These are phyloP conservation scores for Pythium aphanidermatum DNA, from an alignment of 352 stramenopile genomes.

Conservation along the genomic window DNA sequence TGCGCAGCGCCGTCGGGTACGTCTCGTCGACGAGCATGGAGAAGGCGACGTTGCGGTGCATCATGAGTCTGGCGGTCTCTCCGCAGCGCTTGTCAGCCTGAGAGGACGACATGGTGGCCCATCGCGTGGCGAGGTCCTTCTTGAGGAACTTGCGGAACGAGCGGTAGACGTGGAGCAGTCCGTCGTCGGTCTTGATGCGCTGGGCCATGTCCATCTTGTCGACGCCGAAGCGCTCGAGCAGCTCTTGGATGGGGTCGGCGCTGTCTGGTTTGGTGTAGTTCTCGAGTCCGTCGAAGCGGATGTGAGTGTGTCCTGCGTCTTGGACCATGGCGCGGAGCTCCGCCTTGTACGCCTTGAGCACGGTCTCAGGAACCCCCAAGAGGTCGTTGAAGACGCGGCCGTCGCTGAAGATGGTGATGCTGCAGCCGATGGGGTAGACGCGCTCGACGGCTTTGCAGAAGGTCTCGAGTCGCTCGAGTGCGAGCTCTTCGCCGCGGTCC, in stretches of 20 bases:
- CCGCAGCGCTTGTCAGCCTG: neutral
- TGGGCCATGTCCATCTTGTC: constrained; percentile 2
- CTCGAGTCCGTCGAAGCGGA: constrained; percentile 5
- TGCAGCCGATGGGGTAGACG: constrained; percentile 1
- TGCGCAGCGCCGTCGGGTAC: constrained; percentile 2
- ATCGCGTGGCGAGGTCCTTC: constrained; percentile 1
- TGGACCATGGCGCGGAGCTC: constrained; percentile 7
- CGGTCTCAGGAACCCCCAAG: neutral
- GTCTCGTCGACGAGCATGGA: constrained; percentile 1
- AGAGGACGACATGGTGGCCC: constrained; percentile 2
- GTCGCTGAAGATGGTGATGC: constrained; percentile 12
- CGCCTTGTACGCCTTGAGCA: constrained; percentile 2
- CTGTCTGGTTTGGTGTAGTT: constrained; percentile 2
- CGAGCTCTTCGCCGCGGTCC: constrained; percentile 12
- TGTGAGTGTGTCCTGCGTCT: constrained; percentile 5
- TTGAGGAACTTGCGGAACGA: constrained; percentile 6
- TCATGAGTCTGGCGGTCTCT: constrained; percentile 4
- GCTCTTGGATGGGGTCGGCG: constrained; percentile 2
- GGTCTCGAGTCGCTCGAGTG: constrained; percentile 5
- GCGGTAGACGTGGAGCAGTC: neutral
- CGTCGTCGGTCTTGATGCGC: neutral
- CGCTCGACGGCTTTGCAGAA: constrained; percentile 1
- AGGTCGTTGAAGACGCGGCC: constrained; percentile 13
- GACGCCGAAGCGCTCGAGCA: constrained; percentile 1
- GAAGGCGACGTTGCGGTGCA: constrained; percentile 10